A percentile compares a stretch with the other conserved stretches of the same genome.
phyloP scores from a whole-genome alignment of 2,329 filamentous ascomycete genomes.

The Emergomyces africanus region DNA sequence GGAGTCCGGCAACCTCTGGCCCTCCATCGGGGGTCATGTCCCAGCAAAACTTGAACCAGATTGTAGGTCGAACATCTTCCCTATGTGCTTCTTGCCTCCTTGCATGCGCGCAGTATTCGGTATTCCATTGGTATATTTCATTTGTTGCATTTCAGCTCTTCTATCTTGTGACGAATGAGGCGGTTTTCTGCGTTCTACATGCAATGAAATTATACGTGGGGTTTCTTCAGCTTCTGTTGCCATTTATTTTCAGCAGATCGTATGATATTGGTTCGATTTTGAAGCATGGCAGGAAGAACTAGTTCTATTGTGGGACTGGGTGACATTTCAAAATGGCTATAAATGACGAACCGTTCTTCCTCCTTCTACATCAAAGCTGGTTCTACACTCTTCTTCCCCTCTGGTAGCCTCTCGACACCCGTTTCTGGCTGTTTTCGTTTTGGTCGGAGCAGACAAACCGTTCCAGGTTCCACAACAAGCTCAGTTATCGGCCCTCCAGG shows the following conservation, averaged over 20 bases:
- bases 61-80: constrained; percentile 49
- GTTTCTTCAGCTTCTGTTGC: background rate
- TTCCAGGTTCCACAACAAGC: background rate
- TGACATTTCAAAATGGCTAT: background rate
- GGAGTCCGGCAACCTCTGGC: constrained; percentile 28
- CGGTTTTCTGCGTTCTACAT: background rate
- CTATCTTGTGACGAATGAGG: background rate
- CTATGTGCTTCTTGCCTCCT: background rate
- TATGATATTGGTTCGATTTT: background rate
- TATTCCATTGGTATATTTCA: background rate
- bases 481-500: background rate
- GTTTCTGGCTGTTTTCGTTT: background rate
- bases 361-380: background rate
- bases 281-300: background rate
- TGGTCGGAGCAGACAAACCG: background rate
- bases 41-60: constrained; percentile 88
- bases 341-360: background rate
- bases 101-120: background rate
- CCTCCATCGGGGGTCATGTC: constrained; percentile 43
- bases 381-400: background rate
- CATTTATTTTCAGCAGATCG: background rate
- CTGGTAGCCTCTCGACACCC: background rate
- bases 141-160: background rate
- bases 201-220: background rate
- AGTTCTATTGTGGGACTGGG: background rate